phyloP scores from a whole-genome alignment of 176 grass and related monocot species.

The Phragmites australis region DNA sequence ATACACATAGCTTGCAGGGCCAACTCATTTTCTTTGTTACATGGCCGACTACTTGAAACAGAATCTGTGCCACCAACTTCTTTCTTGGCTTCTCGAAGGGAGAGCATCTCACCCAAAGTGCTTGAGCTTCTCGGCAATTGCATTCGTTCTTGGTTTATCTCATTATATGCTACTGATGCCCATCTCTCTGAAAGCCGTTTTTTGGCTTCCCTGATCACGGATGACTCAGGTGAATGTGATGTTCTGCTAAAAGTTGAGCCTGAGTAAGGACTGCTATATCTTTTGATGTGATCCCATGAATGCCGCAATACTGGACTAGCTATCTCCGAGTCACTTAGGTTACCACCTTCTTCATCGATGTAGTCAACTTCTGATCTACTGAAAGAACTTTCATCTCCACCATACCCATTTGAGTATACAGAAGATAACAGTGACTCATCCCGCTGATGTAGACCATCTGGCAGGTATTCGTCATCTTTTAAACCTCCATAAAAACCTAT shows the following conservation, averaged over 20 bases:
- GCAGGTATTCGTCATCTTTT: constrained; percentile 30
- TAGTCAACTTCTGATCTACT: constrained; percentile 76
- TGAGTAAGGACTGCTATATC: constrained; percentile 62
- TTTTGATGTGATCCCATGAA: constrained; percentile 76
- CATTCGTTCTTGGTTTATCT: constrained; percentile 52
- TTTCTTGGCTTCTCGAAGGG: constrained; percentile 61
- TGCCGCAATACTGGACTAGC: constrained; percentile 60
- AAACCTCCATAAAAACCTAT: constrained; percentile 29
- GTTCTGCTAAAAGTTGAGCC: constrained; percentile 56
- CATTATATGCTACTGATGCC: constrained; percentile 65
- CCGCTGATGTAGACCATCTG: constrained; percentile 46
- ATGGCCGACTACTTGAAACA: constrained; percentile 19
- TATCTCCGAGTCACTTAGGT: constrained; percentile 60
- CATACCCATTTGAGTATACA: constrained; percentile 87
- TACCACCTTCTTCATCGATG: constrained; percentile 64
- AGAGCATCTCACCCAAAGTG: constrained; percentile 95
- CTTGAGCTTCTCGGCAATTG: constrained; percentile 71
- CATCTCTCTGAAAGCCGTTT: constrained; percentile 89
- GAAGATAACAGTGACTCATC: constrained; percentile 94
- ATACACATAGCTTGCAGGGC: constrained; percentile 34
- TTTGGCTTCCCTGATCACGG: constrained; percentile 82
- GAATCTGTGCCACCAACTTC: constrained; percentile 33
- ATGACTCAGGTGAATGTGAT: constrained; percentile 73
- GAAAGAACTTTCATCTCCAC: constrained; percentile 88
- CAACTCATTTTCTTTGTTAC: constrained; percentile 40